Evolutionary conservation across 805 yeast species (phyloP).

Genomic region (Pichia heedii): DNA sequence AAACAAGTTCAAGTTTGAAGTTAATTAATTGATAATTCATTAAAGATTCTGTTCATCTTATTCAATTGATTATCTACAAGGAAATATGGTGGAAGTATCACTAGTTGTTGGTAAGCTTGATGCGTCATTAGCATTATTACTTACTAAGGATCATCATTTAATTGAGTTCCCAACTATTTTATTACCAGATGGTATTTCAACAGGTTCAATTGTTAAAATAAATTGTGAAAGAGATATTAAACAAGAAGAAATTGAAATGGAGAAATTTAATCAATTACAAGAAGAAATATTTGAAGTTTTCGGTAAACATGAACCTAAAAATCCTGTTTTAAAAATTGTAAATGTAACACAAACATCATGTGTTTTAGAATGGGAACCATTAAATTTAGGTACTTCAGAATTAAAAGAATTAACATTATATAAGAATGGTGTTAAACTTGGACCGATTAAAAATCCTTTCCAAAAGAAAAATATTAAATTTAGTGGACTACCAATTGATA

Average conservation of each 20-base stretch:
- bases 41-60: not conserved
- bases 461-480: constrained; percentile 74
- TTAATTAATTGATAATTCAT: too few relatives aligned
- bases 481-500: constrained; percentile 85
- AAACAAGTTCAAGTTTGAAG: too few relatives aligned
- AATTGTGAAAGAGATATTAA: constrained; percentile 69
- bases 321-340: constrained; percentile 58
- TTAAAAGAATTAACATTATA: constrained; percentile 68
- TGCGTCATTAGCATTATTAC: constrained; percentile 83
- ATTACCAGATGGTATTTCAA: constrained; percentile 80
- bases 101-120: constrained; percentile 93
- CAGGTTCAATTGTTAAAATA: constrained; percentile 87
- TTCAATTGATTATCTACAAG: not conserved
- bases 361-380: constrained; percentile 88
- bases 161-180: constrained; percentile 95
- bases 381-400: constrained; percentile 74
- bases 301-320: constrained; percentile 62
- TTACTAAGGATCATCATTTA: constrained; percentile 83
- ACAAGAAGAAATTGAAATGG: constrained; percentile 52
- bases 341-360: constrained; percentile 92
- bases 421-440: constrained; percentile 65
- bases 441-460: constrained; percentile 76
- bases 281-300: constrained; percentile 61
- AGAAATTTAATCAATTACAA: constrained; percentile 57
- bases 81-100: constrained; percentile 79